phyloP scores from a whole-genome alignment of 163 green algal species.

The Scenedesmus sp. region DNA sequence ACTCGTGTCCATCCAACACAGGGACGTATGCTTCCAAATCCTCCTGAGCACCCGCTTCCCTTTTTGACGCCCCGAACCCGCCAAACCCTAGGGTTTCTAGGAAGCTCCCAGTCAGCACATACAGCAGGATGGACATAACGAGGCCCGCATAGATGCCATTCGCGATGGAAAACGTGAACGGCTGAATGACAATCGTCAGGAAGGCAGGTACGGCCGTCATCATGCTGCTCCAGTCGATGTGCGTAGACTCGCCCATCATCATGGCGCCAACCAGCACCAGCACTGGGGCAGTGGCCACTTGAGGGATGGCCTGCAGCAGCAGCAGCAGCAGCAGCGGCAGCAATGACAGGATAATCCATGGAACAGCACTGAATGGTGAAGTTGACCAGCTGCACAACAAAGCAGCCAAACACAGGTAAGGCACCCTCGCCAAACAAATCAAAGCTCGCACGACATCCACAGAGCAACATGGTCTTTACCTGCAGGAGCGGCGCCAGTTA shows the following conservation, averaged over 20 bases:
- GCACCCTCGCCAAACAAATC: no score
- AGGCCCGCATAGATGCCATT: constrained; percentile 73
- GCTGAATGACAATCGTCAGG: constrained; percentile 75
- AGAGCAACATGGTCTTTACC: no score
- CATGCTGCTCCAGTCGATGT: constrained; percentile 74
- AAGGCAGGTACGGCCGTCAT: constrained; percentile 73
- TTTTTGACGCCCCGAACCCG: neutral
- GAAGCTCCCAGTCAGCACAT: constrained; percentile 51
- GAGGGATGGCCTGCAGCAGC: constrained; percentile 59
- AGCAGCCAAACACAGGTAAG: no score
- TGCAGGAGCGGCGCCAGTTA: constrained; percentile 72
- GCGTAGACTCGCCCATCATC: constrained; percentile 69
- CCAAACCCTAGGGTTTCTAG: constrained; percentile 27
- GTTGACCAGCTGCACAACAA: no score
- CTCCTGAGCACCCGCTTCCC: neutral
- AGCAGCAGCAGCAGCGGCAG: constrained; percentile 61
- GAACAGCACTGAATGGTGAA: no score
- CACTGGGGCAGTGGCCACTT: constrained; percentile 67
- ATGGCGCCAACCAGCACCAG: constrained; percentile 75
- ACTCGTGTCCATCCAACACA: neutral
- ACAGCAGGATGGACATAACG: constrained; percentile 52
- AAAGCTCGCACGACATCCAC: no score
- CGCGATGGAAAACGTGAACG: constrained; percentile 77
- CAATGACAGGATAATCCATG: neutral
- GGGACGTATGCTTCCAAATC: constrained; percentile 1